Conservation (phyloP, 257 asterid genomes). For the Orobanche coerulescens region DNA sequence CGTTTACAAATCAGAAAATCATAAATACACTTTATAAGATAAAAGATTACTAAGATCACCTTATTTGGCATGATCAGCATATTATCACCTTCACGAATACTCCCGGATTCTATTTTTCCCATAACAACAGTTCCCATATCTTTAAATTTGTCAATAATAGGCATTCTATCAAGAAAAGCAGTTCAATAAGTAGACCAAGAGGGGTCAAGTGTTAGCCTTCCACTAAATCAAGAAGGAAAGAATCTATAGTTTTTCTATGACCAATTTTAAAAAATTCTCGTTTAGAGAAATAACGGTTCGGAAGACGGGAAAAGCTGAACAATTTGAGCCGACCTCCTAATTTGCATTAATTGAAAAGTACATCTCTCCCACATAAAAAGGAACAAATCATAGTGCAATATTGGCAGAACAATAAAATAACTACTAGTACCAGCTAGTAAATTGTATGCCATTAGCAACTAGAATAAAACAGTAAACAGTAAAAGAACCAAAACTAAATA, state of each 20-base stretch:
- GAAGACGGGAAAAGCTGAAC: background rate
- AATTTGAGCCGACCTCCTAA: background rate
- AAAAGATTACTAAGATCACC: conserved; percentile 34
- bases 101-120: conserved; percentile 97
- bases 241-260: background rate
- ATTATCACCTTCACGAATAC: conserved; percentile 73
- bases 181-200: conserved; percentile 5
- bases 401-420: background rate
- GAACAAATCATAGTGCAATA: background rate
- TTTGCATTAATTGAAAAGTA: background rate
- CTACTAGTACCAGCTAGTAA: background rate
- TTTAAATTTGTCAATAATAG: conserved; percentile 82
- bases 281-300: background rate
- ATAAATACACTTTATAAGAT: background rate
- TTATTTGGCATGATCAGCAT: conserved; percentile 88
- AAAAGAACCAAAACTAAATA: background rate
- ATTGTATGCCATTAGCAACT: background rate
- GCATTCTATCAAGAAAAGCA: conserved; percentile 47
- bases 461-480: background rate
- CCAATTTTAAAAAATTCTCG: background rate
- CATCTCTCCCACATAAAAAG: background rate
- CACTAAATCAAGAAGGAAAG: conserved; percentile 9
- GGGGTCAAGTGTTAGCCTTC: background rate
- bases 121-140: conserved; percentile 96
- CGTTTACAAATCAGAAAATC: background rate